Evolutionary conservation across 2,329 filamentous ascomycete genomes (phyloP), one percentile per base, ranked within the genome.

Genomic region (Lasiodiplodia sp.): DNA sequence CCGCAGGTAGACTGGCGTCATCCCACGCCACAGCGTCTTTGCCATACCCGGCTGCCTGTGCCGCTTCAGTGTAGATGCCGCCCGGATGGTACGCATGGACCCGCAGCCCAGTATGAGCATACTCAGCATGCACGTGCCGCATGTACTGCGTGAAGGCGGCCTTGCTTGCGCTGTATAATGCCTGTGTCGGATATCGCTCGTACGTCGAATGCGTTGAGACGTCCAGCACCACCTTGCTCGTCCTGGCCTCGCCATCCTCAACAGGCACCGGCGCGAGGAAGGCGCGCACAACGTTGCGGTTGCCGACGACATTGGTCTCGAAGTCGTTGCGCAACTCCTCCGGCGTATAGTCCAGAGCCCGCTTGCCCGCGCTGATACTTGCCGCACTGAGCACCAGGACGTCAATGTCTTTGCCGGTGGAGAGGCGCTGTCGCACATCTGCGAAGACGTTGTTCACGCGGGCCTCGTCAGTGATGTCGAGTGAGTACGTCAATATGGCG

Each of bases 281-380:
- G 49, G 49, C 49, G 47, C 72, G 71, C 14, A 66, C 68, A 18
- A 70, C 60, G 25, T 70, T 67, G 56, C 68, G 65, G 18, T 70
- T 69, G 31, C 69, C 69, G 21, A 67, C 52, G n/a, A 72, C 60
- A 31, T 73, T 71, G 3, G 55, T 68, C 5, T 40, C 66, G n/a
- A 69, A 63, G 21, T 68, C 67, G 5, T 60, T 40, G 70, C 66
- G 69, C 64, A 69, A 69, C 21, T 55, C 34, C 23, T 69, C 67
- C 8, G 67, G 38, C 10, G 68, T 67, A 5, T 21, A 52, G 3
- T 23, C 4, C n/a, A 52, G 49, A 8, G 70, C 28, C 52, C 44
- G 37, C 56, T 49, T 25, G 44, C 49, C 18, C 55, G 66, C 23
- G 40, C 10, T 10, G 37, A 34, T 37, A 47, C 34, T 23, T 4